Base-by-base conservation (phyloP, 2,329 filamentous ascomycete genomes). In the Pezicula carpinea region DNA sequence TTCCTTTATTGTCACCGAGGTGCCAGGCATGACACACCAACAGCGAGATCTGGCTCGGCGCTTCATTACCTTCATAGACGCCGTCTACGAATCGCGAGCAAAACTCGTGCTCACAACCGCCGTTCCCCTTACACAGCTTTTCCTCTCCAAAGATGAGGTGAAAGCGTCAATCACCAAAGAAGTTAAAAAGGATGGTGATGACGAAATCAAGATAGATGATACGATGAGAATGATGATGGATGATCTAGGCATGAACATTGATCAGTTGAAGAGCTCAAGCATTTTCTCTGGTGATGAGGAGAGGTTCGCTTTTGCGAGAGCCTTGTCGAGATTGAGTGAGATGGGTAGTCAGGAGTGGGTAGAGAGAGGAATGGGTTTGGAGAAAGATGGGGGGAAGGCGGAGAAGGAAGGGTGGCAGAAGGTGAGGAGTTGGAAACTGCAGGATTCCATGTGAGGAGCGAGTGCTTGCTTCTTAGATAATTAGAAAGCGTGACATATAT, bases 271-370 rank as follows among this genome's bases (percentile, higher is more conserved):
- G 71, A 84, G 83, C 55, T 89, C 85, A 35, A 88, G 80, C 55
- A 80, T 97, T 33, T 99, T 99, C 66, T 87, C 85, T 1, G 93
- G 93, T 34, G 93, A 96, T 49, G 93, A 99, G 71, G 93, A 99
- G 69, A 80, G 89, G 0, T 99, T 99, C 71, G 93, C 93, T 0
- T 99, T 99, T 72, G 90, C 90, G 19, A 75, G 93, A 45, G 93
- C 93, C 1, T 66, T 97, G 57, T 91, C 85, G 45, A 74, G 93
- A 47, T 69, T 99, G 51, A 85, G 76, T 46, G 90, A 97, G 68
- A 99, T 99, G 93, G 89, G 90, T 17, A 93, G 89, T 64, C 81
- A 83, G 65, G 87, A 96, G 65, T 99, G 93, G 93, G 87, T 97
- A 3, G 92, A 97, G 69, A 70, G 90, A 13, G 91, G 81, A 2